A percentile compares a stretch with the other conserved stretches of the same genome.
Conservation (phyloP, 2,329 filamentous ascomycete genomes). For the Monilinia aucupariae region DNA sequence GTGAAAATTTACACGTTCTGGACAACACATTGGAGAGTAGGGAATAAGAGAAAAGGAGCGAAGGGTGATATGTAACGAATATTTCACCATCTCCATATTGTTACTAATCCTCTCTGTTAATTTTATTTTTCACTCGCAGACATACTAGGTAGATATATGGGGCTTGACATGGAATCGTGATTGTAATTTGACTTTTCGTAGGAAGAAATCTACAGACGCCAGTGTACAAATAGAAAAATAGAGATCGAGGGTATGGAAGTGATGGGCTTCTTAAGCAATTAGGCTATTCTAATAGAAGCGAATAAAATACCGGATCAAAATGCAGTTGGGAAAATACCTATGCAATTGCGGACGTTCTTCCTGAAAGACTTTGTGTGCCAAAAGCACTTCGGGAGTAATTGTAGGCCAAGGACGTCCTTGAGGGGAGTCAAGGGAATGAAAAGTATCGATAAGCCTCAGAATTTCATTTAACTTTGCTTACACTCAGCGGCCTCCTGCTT, state of each 20-base stretch:
- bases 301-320: conserved; percentile 23
- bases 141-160: neutral
- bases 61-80: neutral
- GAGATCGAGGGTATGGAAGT: conserved; percentile 19
- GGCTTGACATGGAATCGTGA: neutral
- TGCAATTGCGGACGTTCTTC: conserved; percentile 22
- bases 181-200: conserved; percentile 26
- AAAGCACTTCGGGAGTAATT: conserved; percentile 16
- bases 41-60: neutral
- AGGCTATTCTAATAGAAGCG: conserved; percentile 33
- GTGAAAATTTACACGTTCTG: too few species aligned
- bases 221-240: conserved; percentile 22
- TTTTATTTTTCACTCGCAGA: neutral
- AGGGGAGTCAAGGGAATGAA: conserved; percentile 3
- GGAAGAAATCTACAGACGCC: conserved; percentile 24
- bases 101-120: neutral
- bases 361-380: conserved; percentile 13
- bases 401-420: conserved; percentile 4
- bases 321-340: conserved; percentile 23
- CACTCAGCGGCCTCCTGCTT: conserved; percentile 94
- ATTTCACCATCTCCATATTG: too few species aligned
- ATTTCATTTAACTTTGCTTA: conserved; percentile 73
- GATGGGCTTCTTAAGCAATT: conserved; percentile 28
- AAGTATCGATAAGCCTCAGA: conserved; percentile 5
- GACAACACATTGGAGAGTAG: too few species aligned